A percentile compares a stretch with the other conserved stretches of the same genome.
Evolutionary conservation across 1,139 yeast species (phyloP).

Genomic region (Kodamaea suecica): DNA sequence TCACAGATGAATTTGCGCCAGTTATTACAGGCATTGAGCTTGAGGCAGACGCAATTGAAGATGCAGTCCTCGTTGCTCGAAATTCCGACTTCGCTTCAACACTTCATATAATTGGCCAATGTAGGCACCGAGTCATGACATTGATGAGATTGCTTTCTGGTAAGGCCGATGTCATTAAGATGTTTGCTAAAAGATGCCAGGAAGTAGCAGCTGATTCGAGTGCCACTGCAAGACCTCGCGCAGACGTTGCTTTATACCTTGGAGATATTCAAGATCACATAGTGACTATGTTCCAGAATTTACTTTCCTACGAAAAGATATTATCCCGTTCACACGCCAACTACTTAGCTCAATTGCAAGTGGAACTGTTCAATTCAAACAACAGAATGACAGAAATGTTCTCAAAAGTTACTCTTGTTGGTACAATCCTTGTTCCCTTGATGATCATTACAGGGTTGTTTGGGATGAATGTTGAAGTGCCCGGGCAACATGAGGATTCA

Average conservation of each 20-base stretch:
- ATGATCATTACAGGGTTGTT: conserved; percentile 88
- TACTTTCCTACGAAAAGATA: conserved; percentile 86
- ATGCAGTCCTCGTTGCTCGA: conserved; percentile 48
- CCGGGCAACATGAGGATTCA: conserved; percentile 54
- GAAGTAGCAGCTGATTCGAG: conserved; percentile 34
- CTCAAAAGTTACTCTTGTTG: conserved; percentile 84
- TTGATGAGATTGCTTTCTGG: conserved; percentile 86
- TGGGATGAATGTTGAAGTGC: conserved; percentile 93
- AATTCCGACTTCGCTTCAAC: conserved; percentile 61
- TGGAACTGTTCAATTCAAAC: conserved; percentile 82
- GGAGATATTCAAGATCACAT: conserved; percentile 99
- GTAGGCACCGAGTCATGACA: conserved; percentile 88
- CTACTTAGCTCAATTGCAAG: conserved; percentile 90
- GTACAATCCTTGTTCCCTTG: conserved; percentile 88
- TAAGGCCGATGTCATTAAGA: conserved; percentile 94
- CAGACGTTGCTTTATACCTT: conserved; percentile 78
- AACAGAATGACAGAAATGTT: conserved; percentile 82
- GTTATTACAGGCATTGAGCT: conserved; percentile 81
- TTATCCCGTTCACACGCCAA: conserved; percentile 89
- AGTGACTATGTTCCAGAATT: conserved; percentile 90
- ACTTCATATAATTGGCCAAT: conserved; percentile 81
- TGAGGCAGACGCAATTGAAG: conserved; percentile 92
- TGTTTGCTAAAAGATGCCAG: conserved; percentile 95
- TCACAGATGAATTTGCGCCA: conserved; percentile 92
- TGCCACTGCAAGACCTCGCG: conserved; percentile 61